Evolutionary conservation across 208 protist species (phyloP), one percentile per base, ranked within the genome.

Genomic region (Wallacemonas sp.): DNA sequence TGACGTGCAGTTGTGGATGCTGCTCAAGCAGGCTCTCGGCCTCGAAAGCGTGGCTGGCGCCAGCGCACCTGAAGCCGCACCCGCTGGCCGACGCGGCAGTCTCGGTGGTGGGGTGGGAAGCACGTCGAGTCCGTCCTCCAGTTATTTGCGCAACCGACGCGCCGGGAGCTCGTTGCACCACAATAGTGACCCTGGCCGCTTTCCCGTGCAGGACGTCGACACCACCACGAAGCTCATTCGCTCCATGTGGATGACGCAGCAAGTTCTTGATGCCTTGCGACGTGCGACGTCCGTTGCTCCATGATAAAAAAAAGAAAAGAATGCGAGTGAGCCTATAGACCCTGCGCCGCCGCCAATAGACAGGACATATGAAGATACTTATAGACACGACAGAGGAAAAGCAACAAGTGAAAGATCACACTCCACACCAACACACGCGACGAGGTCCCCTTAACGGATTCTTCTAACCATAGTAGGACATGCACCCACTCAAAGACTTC

Each of bases 241-340:
- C 38, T 58, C 32, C 5, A 33, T 57, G 56, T 67, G 56, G 65
- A 39, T 33, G 49, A 46, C 49, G 17, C 64, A 77, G 64, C 60
- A 52, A 16, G 39, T 72, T 4, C 16, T 70, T 1, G 72, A 77
- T 14, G 26, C 38, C 23, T 17, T 77, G n/a, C 38, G 60, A 23
- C 17, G 41, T 24, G 38, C 27, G 4, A 65, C 41, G 14, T 41
- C 36, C 36, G 36, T 41, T 6, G 9, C 9, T 14, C 6, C 36
- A 41, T 41, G 26, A 46, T 19, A 47, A 46, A 61, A 55, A 46
- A 65, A n/a, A 49, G 52, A 56, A 46, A 65, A 72, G 49, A 61
- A 49, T n/a, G 55, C 61, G 6, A 65, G 16, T 23, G 12, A 17
- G n/a, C 5, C 11, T 48, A 62, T 33, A 16, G 23, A 55, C 26